Evolutionary conservation across 2,329 filamentous ascomycete genomes (phyloP).

Genomic region (Epichloe coenophiala): DNA sequence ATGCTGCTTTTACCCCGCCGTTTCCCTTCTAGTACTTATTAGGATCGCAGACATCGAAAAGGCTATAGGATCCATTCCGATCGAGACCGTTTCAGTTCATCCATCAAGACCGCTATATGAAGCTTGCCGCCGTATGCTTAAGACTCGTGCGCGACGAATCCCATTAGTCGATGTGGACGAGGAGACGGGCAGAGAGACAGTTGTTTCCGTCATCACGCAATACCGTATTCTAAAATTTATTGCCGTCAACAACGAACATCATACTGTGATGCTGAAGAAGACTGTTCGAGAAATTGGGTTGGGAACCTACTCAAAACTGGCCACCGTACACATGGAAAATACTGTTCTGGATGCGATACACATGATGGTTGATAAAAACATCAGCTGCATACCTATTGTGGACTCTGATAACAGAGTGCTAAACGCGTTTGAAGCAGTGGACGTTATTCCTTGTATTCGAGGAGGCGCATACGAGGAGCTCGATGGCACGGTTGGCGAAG

Average conservation of each 20-base stretch:
- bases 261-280: slow-evolving; percentile 81
- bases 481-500: slow-evolving; percentile 74
- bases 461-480: slow-evolving; percentile 87
- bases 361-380: slow-evolving; percentile 81
- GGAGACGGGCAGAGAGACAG: slow-evolving; percentile 82
- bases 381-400: slow-evolving; percentile 87
- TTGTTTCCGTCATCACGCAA: slow-evolving; percentile 94
- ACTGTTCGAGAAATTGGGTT: slow-evolving; percentile 71
- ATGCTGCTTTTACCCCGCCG: background rate
- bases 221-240: slow-evolving; percentile 99
- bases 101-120: slow-evolving; percentile 86
- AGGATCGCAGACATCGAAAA: slow-evolving; percentile 69
- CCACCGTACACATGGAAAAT: slow-evolving; percentile 76
- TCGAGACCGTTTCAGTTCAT: slow-evolving; percentile 93
- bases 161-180: slow-evolving; percentile 88
- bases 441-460: slow-evolving; percentile 93
- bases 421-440: slow-evolving; percentile 95
- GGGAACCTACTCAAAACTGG: slow-evolving; percentile 70
- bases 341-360: slow-evolving; percentile 92
- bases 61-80: slow-evolving; percentile 76
- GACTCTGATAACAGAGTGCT: slow-evolving; percentile 66
- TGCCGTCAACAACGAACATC: slow-evolving; percentile 75
- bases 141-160: slow-evolving; percentile 84
- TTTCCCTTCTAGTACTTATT: slow-evolving; percentile 7
- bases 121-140: slow-evolving; percentile 86